A percentile compares a stretch with the other conserved stretches of the same genome.
Conservation (phyloP, 192 early-diverging fungal species). For the Gryganskiella cystojenkinii region DNA sequence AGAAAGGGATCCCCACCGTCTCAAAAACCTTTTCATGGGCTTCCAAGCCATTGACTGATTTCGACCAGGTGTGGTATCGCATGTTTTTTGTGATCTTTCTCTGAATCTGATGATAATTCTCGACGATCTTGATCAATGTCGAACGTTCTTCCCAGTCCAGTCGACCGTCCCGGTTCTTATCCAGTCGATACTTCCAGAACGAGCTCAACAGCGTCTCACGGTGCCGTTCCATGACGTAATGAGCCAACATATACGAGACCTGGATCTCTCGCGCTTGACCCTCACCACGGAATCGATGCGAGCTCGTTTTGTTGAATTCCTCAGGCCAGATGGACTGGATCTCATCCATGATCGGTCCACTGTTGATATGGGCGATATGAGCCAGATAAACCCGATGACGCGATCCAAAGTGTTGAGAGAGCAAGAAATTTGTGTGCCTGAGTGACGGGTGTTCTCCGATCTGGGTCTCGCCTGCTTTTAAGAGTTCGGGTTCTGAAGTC, state of each 20-base stretch:
- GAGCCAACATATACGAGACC: constrained; percentile 46
- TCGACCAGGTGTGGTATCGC: neutral
- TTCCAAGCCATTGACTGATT: neutral
- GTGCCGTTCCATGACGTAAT: constrained; percentile 51
- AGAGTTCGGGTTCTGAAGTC: neutral
- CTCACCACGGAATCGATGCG: constrained; percentile 53
- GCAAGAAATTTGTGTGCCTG: constrained; percentile 38
- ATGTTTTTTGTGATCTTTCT: neutral
- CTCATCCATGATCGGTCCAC: constrained; percentile 39
- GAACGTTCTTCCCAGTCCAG: constrained; percentile 44
- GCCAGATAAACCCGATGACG: constrained; percentile 43
- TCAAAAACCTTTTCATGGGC: neutral
- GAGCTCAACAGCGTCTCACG: constrained; percentile 49
- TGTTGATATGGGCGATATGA: constrained; percentile 46
- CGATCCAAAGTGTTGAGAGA: constrained; percentile 50
- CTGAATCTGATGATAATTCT: constrained; percentile 3
- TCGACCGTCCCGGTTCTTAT: constrained; percentile 40
- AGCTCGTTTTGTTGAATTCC: constrained; percentile 33
- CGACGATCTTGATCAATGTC: constrained; percentile 14
- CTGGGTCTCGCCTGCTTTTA: neutral
- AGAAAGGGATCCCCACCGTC: neutral
- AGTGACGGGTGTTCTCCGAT: constrained; percentile 51
- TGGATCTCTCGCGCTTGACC: constrained; percentile 30
- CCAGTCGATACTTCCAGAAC: constrained; percentile 46
- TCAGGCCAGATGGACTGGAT: constrained; percentile 43